Conservation (phyloP, 768 basidiomycete genomes). For the Suillus subluteus region DNA sequence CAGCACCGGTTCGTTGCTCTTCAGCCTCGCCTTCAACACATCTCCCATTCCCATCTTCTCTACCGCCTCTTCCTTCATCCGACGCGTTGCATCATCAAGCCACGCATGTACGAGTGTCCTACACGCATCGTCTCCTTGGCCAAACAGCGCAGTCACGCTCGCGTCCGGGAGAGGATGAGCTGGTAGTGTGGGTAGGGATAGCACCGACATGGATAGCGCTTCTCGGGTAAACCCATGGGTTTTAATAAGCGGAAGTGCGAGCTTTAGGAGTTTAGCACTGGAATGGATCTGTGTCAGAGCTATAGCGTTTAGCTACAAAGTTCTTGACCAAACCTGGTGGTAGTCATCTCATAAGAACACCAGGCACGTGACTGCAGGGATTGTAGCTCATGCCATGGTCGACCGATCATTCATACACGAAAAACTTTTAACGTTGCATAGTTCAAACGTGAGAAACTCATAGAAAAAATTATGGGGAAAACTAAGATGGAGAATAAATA, state of each 20-base stretch:
- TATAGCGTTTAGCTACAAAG: background rate
- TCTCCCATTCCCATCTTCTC: slow-evolving; percentile 44
- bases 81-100: slow-evolving; percentile 51
- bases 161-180: background rate
- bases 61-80: slow-evolving; percentile 44
- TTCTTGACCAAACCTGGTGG: slow-evolving; percentile 4
- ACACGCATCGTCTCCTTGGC: background rate
- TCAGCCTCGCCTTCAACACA: slow-evolving; percentile 58
- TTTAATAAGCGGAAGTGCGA: slow-evolving; percentile 64
- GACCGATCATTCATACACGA: too few relatives aligned
- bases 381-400: background rate
- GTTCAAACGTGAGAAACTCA: background rate
- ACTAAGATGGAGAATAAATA: background rate
- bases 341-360: slow-evolving; percentile 5
- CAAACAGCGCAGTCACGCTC: slow-evolving; percentile 3
- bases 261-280: slow-evolving; percentile 50
- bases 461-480: background rate
- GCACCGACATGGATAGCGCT: slow-evolving; percentile 65
- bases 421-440: background rate
- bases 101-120: background rate
- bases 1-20: slow-evolving; percentile 70
- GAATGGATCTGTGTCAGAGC: background rate
- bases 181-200: slow-evolving; percentile 29
- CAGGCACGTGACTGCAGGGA: background rate
- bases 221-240: slow-evolving; percentile 77